Base-by-base conservation (phyloP, 177 flowering plant species). In the Vitis hybrid region DNA sequence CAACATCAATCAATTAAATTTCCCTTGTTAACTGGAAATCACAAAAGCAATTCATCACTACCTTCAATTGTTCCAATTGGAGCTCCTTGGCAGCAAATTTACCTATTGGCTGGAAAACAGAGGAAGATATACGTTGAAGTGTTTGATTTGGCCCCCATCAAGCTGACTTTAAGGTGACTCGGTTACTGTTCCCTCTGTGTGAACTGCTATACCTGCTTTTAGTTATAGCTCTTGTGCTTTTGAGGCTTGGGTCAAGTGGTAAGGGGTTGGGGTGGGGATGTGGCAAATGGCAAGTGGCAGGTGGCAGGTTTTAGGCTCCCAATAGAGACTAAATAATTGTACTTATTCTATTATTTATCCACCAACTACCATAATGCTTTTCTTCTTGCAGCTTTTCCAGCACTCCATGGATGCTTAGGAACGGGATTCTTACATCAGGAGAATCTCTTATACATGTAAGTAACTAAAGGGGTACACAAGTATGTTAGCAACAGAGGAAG, bases 11-110 rank as follows among this genome's bases (percentile, higher is more conserved):
- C 70, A 7, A 23, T 34, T 6, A 68, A 70, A 66, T 59, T 63
- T 75, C 73, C 79, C 48, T 45, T 55, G 5, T 65, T 74, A 19
- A 52, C 48, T 66, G 78, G 72, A 51, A 68, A 67, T 70, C 49
- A 65, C 6, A 65, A 51, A 60, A 74, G 73, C 64, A 64, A 62
- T 67, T 61, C 64, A 66, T 75, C 79, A 50, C 74, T 91, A 26
- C 91, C 94, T 68, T 76, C 78, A 65, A 78, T 89, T 17, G 81
- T 88, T 77, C 98, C 98, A 50, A 88, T 93, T 70, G 98, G 97
- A 75, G 97, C 97, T 76, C 98, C 98, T 65, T 90, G 99, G 95
- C 99, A 96, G 81, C 76, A 91, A 73, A 88, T 96, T 74, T 87
- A 82, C 68, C 86, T 87, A 70, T 77, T 89, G 72, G 93, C 98